Percentiles rank a stretch among this genome's conserved stretches.
phyloP scores from a whole-genome alignment of 1,284 basidiomycete species.

The Sphagnurus paluster region DNA sequence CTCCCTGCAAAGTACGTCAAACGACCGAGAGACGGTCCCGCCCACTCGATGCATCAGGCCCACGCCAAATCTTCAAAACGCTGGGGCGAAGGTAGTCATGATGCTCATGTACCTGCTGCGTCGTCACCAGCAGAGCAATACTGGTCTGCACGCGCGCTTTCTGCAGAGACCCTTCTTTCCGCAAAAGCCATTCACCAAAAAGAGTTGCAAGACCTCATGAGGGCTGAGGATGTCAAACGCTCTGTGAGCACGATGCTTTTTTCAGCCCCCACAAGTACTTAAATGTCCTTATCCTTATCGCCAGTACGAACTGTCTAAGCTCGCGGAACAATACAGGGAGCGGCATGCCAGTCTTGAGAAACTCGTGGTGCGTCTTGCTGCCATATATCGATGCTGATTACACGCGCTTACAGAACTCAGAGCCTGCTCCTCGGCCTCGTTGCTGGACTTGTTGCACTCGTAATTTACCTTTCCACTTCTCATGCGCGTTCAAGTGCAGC shows the following conservation, averaged over 20 bases:
- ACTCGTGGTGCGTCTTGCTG: constrained; percentile 44
- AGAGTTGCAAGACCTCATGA: constrained; percentile 43
- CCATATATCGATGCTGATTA: background rate
- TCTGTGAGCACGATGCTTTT: constrained; percentile 34
- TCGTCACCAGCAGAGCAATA: constrained; percentile 48
- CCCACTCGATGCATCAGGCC: too few species aligned
- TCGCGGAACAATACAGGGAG: constrained; percentile 42
- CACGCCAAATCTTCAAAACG: too few species aligned
- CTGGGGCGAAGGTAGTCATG: background rate
- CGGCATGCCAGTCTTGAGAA: constrained; percentile 49
- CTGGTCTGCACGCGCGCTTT: constrained; percentile 62
- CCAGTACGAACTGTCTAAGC: constrained; percentile 42
- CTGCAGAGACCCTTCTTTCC: constrained; percentile 56
- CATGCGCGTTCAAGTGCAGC: constrained; percentile 27
- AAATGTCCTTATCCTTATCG: background rate
- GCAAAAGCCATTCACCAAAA: constrained; percentile 45
- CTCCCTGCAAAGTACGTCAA: background rate
- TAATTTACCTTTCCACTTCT: constrained; percentile 43
- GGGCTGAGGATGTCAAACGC: constrained; percentile 44
- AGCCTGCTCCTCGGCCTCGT: constrained; percentile 40
- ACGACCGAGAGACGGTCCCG: too few species aligned
- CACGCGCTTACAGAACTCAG: constrained; percentile 29
- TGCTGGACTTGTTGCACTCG: constrained; percentile 37
- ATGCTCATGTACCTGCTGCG: constrained; percentile 12
- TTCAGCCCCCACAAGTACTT: background rate